These are phyloP conservation scores for Reutealis trisperma DNA, from an alignment of 345 rosid species.

Conservation along the genomic window DNA sequence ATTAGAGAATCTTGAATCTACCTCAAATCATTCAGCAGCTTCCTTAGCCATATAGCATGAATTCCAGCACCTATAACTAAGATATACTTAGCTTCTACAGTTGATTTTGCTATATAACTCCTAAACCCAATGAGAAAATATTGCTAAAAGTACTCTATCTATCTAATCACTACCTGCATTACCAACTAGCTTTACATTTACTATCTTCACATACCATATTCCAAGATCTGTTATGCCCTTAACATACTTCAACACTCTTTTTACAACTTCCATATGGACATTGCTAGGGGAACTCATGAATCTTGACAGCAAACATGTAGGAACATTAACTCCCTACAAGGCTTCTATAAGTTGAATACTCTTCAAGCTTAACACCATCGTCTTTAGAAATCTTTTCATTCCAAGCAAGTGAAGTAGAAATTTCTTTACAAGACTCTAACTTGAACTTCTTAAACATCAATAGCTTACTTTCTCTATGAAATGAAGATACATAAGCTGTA, in stretches of 20 bases:
- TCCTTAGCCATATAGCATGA: no score
- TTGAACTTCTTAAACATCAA: neutral
- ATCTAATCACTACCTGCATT: neutral
- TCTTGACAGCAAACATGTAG: neutral
- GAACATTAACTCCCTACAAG: neutral
- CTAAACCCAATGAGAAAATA: neutral
- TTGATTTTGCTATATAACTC: neutral
- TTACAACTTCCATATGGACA: neutral
- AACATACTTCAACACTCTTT: neutral
- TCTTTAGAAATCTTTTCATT: neutral
- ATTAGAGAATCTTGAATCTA: no score
- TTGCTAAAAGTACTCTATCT: neutral
- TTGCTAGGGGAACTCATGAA: neutral
- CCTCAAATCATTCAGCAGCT: no score
- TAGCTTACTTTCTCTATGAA: neutral
- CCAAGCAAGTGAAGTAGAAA: neutral
- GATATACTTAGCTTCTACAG: neutral
- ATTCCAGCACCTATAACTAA: no score
- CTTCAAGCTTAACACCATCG: neutral
- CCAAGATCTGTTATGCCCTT: neutral
- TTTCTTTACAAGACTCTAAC: no score
- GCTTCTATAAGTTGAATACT: neutral
- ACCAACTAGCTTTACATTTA: neutral
- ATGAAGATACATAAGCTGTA: neutral
- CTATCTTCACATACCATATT: neutral